Evolutionary conservation across 192 early-diverging fungal genomes (phyloP), one percentile per base, ranked within the genome.

Genomic region (Linnemannia zychae): DNA sequence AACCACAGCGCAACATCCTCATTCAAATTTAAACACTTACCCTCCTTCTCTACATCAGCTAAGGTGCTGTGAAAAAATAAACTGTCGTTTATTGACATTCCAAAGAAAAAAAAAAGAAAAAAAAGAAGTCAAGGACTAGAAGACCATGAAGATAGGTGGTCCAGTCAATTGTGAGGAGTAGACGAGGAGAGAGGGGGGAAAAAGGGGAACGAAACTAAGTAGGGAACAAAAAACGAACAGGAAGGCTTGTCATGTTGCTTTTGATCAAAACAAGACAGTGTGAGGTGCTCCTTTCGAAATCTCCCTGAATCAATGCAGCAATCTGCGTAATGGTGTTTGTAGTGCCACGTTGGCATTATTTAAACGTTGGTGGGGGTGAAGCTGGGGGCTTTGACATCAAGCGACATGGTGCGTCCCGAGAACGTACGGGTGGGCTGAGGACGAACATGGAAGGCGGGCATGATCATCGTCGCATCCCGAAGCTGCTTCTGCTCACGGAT

Each of bases 401-500:
- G 79, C 5, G 79, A 47, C 63, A 72, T 68, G 46, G 79, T 60
- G 22, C 79, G 72, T 11, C 79, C 79, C 11, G 79, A 81, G 31
- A 81, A 60, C 16, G 72, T 31, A 7, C 79, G 79, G 20, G 50
- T 71, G 7, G 48, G 65, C 50, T 68, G 79, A 38, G 79, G 72
- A 36, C 67, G 79, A 28, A 75, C 33, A 36, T 81, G 67, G 48
- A 84, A 84, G 7, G 76, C 81, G 53, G 82, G 82, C 28, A 34
- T 50, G 38, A 84, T 84, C 82, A 84, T 84, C 46, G 77, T 79
- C 20, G 82, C 82, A 60, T 84, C 82, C 3, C 82, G 76, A 11
- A 84, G 73, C n/a, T 84, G 82, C 36, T 86, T 78, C 36, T 77
- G 71, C 71, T 83, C 83, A 44, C 95, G 91, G 52, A 88, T 89